A percentile compares a stretch with the other conserved stretches of the same genome.
These are phyloP conservation scores for Cryptococcus sp. DNA, from an alignment of 1,284 basidiomycete species.

Conservation along the genomic window DNA sequence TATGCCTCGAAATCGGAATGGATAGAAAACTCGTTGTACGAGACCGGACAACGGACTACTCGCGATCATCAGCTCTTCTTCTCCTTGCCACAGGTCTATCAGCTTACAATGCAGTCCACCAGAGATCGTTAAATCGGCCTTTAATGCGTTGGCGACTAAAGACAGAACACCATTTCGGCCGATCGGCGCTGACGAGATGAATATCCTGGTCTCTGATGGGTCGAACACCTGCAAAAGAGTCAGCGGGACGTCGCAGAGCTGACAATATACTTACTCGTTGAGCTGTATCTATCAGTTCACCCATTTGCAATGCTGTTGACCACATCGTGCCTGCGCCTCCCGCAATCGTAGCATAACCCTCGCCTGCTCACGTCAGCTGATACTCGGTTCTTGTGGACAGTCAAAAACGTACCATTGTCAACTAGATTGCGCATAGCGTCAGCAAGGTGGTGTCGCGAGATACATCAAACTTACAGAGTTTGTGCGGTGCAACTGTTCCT, in stretches of 20 bases:
- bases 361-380: slow-evolving; percentile 55
- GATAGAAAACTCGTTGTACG: slow-evolving; percentile 96
- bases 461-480: slow-evolving; percentile 75
- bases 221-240: slow-evolving; percentile 63
- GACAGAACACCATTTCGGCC: slow-evolving; percentile 91
- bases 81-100: neutral
- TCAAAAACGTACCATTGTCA: slow-evolving; percentile 41
- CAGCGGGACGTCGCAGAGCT: neutral
- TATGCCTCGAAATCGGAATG: slow-evolving; percentile 88
- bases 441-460: slow-evolving; percentile 13
- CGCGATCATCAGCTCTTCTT: slow-evolving; percentile 3
- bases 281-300: slow-evolving; percentile 95
- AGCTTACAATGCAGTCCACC: slow-evolving; percentile 80
- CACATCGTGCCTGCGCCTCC: slow-evolving; percentile 99
- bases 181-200: slow-evolving; percentile 89
- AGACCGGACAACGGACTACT: slow-evolving; percentile 82
- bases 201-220: slow-evolving; percentile 86
- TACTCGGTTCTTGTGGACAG: neutral
- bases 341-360: slow-evolving; percentile 91
- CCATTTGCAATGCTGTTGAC: slow-evolving; percentile 96
- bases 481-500: slow-evolving; percentile 92
- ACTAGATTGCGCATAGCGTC: slow-evolving; percentile 34
- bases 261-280: slow-evolving; percentile 66
- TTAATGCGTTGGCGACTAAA: slow-evolving; percentile 84
- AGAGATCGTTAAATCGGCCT: slow-evolving; percentile 91